Conservation (phyloP, 2,329 filamentous ascomycete species). For the Penicillium occitanis region DNA sequence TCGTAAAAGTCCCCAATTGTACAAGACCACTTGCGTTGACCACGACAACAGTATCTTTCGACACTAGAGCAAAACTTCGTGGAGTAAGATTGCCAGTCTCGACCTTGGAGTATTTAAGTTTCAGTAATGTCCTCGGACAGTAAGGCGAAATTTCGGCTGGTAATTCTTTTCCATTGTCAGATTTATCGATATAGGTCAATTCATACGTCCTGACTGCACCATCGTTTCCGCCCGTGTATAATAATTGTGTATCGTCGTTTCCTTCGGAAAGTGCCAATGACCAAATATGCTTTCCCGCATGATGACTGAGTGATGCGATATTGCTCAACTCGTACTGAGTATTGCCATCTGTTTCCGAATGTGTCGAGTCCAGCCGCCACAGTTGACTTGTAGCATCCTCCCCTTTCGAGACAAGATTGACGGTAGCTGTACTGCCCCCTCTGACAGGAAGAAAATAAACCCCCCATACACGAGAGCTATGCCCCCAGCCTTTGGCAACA, state of each 20-base stretch:
- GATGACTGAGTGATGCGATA: constrained; percentile 59
- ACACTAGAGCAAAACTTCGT: constrained; percentile 37
- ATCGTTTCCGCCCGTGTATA: constrained; percentile 84
- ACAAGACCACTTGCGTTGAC: constrained; percentile 33
- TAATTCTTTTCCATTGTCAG: neutral
- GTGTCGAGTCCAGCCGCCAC: constrained; percentile 58
- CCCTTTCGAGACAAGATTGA: constrained; percentile 72
- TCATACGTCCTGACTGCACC: constrained; percentile 55
- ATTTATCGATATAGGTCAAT: constrained; percentile 2
- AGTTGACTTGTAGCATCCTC: constrained; percentile 77
- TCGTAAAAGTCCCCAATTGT: constrained; percentile 30
- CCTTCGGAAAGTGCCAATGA: constrained; percentile 54
- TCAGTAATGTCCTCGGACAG: constrained; percentile 20
- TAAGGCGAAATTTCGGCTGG: constrained; percentile 18
- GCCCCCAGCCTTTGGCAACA: constrained; percentile 77
- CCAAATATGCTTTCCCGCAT: constrained; percentile 91
- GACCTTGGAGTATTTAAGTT: constrained; percentile 22
- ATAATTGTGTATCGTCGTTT: constrained; percentile 35
- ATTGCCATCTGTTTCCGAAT: constrained; percentile 3
- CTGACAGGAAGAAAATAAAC: constrained; percentile 62
- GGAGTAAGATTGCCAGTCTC: constrained; percentile 24
- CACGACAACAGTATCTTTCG: constrained; percentile 35
- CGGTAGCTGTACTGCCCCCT: constrained; percentile 11
- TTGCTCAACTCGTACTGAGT: constrained; percentile 37
- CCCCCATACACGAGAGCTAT: constrained; percentile 86